Evolutionary conservation across 192 early-diverging fungal species (phyloP).

Genomic region (Coemansia sp.): DNA sequence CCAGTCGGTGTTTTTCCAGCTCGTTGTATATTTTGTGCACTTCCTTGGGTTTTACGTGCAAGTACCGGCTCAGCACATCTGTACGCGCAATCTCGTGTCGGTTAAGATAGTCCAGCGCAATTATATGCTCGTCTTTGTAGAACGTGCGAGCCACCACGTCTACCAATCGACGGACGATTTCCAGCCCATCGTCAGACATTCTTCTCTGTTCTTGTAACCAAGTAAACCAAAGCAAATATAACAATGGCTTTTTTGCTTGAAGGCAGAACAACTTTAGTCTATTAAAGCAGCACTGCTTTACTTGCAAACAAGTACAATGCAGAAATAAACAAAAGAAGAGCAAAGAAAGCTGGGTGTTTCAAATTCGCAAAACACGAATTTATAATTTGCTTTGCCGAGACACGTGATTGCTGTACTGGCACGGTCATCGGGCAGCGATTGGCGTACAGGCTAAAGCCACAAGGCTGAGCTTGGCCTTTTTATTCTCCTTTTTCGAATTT

Average conservation of each 20-base stretch:
- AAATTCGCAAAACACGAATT: too few relatives aligned
- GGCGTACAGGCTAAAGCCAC: too few relatives aligned
- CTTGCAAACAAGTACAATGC: too few relatives aligned
- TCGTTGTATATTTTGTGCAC: conserved; percentile 78
- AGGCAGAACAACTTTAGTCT: too few relatives aligned
- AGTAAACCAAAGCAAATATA: neutral
- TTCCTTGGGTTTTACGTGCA: conserved; percentile 69
- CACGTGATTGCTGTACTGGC: too few relatives aligned
- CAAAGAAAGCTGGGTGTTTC: too few relatives aligned
- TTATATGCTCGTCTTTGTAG: conserved; percentile 74
- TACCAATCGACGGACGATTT: conserved; percentile 63
- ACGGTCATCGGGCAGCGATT: too few relatives aligned
- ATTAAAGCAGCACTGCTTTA: too few relatives aligned
- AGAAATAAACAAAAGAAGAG: too few relatives aligned
- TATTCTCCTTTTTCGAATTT: too few relatives aligned
- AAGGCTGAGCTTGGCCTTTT: too few relatives aligned
- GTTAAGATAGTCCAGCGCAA: conserved; percentile 82
- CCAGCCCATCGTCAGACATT: conserved; percentile 44
- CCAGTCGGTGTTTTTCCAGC: conserved; percentile 72
- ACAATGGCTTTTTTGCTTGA: neutral
- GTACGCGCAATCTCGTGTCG: conserved; percentile 67
- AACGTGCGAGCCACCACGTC: conserved; percentile 81
- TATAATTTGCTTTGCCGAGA: too few relatives aligned
- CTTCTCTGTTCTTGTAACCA: neutral
- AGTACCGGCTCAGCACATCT: conserved; percentile 69